Base-by-base conservation (phyloP, 805 yeast species). In the Zygosaccharomyces gambellarensis region DNA sequence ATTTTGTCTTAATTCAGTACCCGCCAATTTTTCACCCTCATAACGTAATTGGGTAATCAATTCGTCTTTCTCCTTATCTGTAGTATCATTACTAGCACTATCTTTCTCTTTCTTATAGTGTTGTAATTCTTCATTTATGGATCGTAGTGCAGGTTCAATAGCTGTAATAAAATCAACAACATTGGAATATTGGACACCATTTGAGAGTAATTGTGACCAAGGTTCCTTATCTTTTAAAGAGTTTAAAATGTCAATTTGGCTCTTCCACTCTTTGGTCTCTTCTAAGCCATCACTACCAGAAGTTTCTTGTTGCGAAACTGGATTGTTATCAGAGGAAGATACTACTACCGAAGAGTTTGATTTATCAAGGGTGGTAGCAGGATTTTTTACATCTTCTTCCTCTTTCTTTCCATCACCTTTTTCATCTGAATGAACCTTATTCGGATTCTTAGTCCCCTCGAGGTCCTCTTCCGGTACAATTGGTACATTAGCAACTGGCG, bases 21-120 rank as follows among this genome's bases (percentile, higher is more conserved):
- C 75, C 0, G 94, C 81, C 34, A 89, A 67, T 22, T 77, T 79
- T 53, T 85, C 83, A 3, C 96, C 96, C 65, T 90, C 96, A 47
- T 78, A 80, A 61, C 86, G 62, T 27, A 90, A 69, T 49, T 83
- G 82, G 14, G 78, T 76, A 23, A 90, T 81, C 28, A 81, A 78
- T 10, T 72, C 76, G 45, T 90, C 71, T 71, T 83, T 58, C 57
- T 71, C 54, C 65, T 59, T 59, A 52, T 30, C 28, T 3, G 28
- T 30, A 17, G 14, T 21, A 21, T 17, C 12, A 21, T 65, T 48
- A 41, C 57, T 54, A 32, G 14, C 22, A 21, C 5, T 8, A 56
- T 19, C 55, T 48, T 17, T 52, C 58, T 28, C 45, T 43, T 27
- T 31, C 44, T 19, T 23, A 30, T 36, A 27, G 41, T 47, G 27